Evolutionary conservation across 768 basidiomycete species (phyloP).

Genomic region (Tubosaeta brunneosetosa): DNA sequence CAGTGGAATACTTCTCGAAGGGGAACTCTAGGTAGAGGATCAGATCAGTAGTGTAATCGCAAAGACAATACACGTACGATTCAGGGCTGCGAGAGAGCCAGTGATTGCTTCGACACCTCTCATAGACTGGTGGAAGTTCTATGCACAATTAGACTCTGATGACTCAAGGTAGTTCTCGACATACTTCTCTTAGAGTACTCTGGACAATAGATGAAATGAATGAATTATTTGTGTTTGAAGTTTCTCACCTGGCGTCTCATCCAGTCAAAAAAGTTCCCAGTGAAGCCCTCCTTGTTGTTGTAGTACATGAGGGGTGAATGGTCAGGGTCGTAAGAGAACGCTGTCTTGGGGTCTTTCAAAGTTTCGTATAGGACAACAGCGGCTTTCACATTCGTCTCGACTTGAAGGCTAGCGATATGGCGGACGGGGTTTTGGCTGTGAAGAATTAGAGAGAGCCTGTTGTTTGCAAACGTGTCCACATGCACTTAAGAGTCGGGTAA

Average conservation of each 20-base stretch:
- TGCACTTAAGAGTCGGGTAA: conserved; percentile 18
- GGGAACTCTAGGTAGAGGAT: conserved; percentile 24
- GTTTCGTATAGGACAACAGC: conserved; percentile 10
- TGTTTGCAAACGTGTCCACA: conserved; percentile 32
- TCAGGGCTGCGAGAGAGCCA: conserved; percentile 24
- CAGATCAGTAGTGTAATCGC: neutral
- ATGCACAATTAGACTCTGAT: neutral
- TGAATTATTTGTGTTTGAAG: neutral
- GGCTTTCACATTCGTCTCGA: conserved; percentile 14
- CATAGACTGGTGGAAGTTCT: conserved; percentile 25
- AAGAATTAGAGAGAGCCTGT: conserved; percentile 28
- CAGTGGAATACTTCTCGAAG: conserved; percentile 24
- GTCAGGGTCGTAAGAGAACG: conserved; percentile 16
- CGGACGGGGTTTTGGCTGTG: conserved; percentile 19
- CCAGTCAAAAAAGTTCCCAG: conserved; percentile 22
- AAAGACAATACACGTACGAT: conserved; percentile 8
- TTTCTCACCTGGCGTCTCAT: conserved; percentile 19
- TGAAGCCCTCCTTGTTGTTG: conserved; percentile 14
- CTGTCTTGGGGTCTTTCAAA: conserved; percentile 13
- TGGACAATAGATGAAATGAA: neutral
- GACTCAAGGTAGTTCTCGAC: neutral
- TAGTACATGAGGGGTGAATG: conserved; percentile 22
- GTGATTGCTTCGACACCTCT: conserved; percentile 18
- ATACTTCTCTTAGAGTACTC: conserved; percentile 21
- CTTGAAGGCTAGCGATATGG: conserved; percentile 18